phyloP scores from a whole-genome alignment of 1,139 yeast genomes.

The Williopsis jadinii region DNA sequence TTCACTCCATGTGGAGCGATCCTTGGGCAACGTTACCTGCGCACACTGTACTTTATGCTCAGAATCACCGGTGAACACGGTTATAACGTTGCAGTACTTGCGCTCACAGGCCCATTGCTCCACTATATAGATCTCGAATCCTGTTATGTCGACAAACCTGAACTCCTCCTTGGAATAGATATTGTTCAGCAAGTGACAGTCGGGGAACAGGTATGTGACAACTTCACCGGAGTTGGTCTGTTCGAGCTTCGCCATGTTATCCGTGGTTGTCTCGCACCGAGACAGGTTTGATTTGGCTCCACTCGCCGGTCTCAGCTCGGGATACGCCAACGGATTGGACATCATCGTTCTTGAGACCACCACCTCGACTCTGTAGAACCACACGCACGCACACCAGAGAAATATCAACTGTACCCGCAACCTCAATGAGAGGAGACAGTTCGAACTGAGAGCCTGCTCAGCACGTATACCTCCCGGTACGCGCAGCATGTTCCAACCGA shows the following conservation, averaged over 20 bases:
- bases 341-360: too few species aligned
- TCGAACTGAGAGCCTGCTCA: too few species aligned
- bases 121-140: conserved; percentile 83
- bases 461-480: too few species aligned
- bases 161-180: conserved; percentile 20
- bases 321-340: too few species aligned
- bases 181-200: conserved; percentile 44
- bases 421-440: too few species aligned
- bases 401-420: too few species aligned
- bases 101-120: conserved; percentile 91
- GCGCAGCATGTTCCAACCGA: too few species aligned
- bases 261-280: conserved; percentile 2
- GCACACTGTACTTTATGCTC: conserved; percentile 56
- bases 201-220: conserved; percentile 35
- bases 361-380: too few species aligned
- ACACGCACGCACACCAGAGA: too few species aligned
- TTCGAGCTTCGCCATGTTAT: conserved; percentile 1
- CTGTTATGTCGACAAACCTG: conserved; percentile 42
- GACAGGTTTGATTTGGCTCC: background rate
- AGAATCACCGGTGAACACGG: conserved; percentile 79
- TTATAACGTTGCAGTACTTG: conserved; percentile 56
- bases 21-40: conserved; percentile 52
- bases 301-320: too few species aligned
- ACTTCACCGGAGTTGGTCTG: conserved; percentile 2
- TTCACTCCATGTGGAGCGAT: conserved; percentile 48